These are phyloP conservation scores for Inonotus obliquus DNA, from an alignment of 1,284 basidiomycete genomes.

Conservation along the genomic window DNA sequence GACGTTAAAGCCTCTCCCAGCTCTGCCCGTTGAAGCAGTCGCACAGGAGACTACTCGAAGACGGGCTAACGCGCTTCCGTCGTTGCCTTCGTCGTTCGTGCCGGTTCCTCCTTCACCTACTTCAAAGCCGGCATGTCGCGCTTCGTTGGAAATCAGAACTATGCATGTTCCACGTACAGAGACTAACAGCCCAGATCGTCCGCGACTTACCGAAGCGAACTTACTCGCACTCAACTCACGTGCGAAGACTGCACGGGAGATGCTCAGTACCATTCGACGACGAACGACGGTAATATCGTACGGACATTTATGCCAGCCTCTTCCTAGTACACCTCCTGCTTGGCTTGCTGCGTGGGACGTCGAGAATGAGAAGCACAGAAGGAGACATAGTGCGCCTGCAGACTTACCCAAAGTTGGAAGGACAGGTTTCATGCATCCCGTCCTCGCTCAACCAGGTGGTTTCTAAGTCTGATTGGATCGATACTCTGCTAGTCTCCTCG, in stretches of 20 bases:
- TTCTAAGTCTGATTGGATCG: no score
- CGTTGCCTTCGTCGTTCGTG: constrained; percentile 5
- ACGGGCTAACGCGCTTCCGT: constrained; percentile 17
- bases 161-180: constrained; percentile 44
- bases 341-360: constrained; percentile 9
- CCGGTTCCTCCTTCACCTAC: constrained; percentile 30
- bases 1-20: constrained; percentile 20
- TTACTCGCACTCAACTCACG: constrained; percentile 47
- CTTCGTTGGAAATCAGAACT: constrained; percentile 45
- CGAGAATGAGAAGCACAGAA: constrained; percentile 31
- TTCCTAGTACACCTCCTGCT: background rate
- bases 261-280: constrained; percentile 58
- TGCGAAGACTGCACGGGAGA: constrained; percentile 49
- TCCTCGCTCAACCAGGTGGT: constrained; percentile 34
- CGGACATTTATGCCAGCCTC: background rate
- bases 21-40: constrained; percentile 22
- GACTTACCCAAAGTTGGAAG: constrained; percentile 33
- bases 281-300: constrained; percentile 41
- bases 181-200: constrained; percentile 34
- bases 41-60: constrained; percentile 23
- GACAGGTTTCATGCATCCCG: constrained; percentile 32
- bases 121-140: constrained; percentile 5
- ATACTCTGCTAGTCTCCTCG: background rate
- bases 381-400: constrained; percentile 37
- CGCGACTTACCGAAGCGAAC: constrained; percentile 49